A percentile compares a stretch with the other conserved stretches of the same genome.
Conservation (phyloP, 139 green algal species). For the Klebsormidium nitens region DNA sequence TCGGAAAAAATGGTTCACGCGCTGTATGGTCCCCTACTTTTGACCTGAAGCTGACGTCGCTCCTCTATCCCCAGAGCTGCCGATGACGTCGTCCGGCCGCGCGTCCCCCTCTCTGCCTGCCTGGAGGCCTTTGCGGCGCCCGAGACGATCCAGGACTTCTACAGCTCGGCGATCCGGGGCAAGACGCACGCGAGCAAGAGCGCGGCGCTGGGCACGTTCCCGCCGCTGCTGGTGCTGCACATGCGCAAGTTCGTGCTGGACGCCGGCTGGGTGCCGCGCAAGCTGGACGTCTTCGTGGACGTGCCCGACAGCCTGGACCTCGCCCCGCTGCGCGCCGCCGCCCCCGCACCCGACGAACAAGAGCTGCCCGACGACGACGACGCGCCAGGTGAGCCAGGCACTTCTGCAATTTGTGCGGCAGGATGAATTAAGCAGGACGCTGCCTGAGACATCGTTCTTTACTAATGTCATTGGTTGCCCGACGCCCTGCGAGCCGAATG, state of each 20-base stretch:
- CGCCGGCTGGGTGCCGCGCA: slow-evolving; percentile 79
- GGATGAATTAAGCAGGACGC: no score
- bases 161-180: slow-evolving; percentile 50
- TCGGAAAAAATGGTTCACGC: no score
- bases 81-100: slow-evolving; percentile 53
- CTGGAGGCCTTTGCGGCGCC: slow-evolving; percentile 58
- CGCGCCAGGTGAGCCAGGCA: slow-evolving; percentile 26
- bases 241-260: slow-evolving; percentile 74
- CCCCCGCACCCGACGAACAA: slow-evolving; percentile 61
- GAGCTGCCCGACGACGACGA: slow-evolving; percentile 58
- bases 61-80: no score
- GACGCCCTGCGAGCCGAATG: no score
- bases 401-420: no score
- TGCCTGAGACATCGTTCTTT: no score
- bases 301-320: slow-evolving; percentile 76
- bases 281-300: slow-evolving; percentile 79
- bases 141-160: slow-evolving; percentile 75
- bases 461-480: no score
- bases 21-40: no score
- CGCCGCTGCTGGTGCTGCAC: slow-evolving; percentile 80
- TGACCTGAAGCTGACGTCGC: no score
- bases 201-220: slow-evolving; percentile 72
- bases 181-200: slow-evolving; percentile 41
- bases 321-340: slow-evolving; percentile 55
- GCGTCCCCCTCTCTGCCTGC: slow-evolving; percentile 81